Percentiles rank a stretch among this genome's conserved stretches.
Conservation (phyloP, 805 yeast species). For the Zygoascus biomembranicola region DNA sequence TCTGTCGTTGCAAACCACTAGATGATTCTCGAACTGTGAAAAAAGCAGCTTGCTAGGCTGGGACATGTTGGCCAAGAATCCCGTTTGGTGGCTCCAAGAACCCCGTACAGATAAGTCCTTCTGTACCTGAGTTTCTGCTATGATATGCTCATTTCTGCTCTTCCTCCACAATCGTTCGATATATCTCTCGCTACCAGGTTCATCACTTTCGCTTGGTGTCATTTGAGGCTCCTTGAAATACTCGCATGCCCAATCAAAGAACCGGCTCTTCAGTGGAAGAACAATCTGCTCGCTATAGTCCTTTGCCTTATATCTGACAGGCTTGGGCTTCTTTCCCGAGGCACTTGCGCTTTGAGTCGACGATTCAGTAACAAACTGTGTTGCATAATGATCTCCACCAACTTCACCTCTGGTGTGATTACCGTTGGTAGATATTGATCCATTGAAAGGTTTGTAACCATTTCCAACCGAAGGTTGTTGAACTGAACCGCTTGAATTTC, state of each 20-base stretch:
- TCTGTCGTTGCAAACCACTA: conserved; percentile 74
- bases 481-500: not conserved
- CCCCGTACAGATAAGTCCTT: conserved; percentile 77
- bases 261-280: conserved; percentile 28
- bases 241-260: conserved; percentile 50
- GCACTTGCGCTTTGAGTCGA: conserved; percentile 13
- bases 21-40: conserved; percentile 82
- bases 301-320: conserved; percentile 23
- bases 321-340: conserved; percentile 23
- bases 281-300: conserved; percentile 15
- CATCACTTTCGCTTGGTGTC: conserved; percentile 75
- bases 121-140: conserved; percentile 84
- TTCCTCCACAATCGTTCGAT: conserved; percentile 81
- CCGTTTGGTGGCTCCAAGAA: conserved; percentile 65
- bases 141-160: conserved; percentile 77
- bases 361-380: not conserved
- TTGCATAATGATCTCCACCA: not conserved
- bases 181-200: conserved; percentile 84
- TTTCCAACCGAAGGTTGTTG: not conserved
- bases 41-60: conserved; percentile 75
- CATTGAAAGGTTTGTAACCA: not conserved
- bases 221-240: conserved; percentile 96
- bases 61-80: conserved; percentile 58
- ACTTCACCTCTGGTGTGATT: not conserved
- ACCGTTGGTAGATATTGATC: not conserved